Percentiles rank a stretch among this genome's conserved stretches.
phyloP scores from a whole-genome alignment of 164 flowering plant species.

The Hamamelis virginiana region DNA sequence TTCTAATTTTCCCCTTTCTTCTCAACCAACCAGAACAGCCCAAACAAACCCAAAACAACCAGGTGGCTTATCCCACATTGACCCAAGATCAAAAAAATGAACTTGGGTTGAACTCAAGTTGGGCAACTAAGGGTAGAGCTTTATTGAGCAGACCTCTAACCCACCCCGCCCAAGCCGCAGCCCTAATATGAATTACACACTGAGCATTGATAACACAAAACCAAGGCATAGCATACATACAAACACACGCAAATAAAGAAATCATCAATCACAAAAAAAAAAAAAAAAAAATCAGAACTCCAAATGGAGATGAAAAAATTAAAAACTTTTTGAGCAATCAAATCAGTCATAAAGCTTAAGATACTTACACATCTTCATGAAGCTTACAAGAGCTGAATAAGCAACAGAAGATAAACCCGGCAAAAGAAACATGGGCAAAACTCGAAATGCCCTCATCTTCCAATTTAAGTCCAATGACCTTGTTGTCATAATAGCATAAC shows the following conservation, averaged over 20 bases:
- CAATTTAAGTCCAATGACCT: conserved; percentile 71
- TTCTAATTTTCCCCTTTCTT: no score
- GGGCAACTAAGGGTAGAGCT: no score
- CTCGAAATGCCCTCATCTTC: conserved; percentile 81
- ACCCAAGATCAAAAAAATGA: no score
- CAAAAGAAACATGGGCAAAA: conserved; percentile 83
- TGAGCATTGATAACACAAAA: not conserved
- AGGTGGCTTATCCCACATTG: no score
- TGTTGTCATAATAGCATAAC: conserved; percentile 84
- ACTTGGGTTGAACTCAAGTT: no score
- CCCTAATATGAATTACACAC: not conserved
- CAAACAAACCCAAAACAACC: no score
- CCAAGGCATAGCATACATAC: not conserved
- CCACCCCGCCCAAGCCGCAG: not conserved
- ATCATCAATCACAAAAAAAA: not conserved
- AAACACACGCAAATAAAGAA: not conserved
- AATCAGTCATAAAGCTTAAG: not conserved
- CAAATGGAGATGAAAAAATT: not conserved
- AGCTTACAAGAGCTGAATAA: conserved; percentile 52
- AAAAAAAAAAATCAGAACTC: not conserved
- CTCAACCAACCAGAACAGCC: no score
- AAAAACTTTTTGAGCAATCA: not conserved
- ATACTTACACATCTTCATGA: conserved; percentile 70
- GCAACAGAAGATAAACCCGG: conserved; percentile 53
- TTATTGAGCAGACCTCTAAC: not conserved